These are phyloP conservation scores for Tympanopsis confertula DNA, from an alignment of 2,329 filamentous ascomycete genomes.

Conservation along the genomic window DNA sequence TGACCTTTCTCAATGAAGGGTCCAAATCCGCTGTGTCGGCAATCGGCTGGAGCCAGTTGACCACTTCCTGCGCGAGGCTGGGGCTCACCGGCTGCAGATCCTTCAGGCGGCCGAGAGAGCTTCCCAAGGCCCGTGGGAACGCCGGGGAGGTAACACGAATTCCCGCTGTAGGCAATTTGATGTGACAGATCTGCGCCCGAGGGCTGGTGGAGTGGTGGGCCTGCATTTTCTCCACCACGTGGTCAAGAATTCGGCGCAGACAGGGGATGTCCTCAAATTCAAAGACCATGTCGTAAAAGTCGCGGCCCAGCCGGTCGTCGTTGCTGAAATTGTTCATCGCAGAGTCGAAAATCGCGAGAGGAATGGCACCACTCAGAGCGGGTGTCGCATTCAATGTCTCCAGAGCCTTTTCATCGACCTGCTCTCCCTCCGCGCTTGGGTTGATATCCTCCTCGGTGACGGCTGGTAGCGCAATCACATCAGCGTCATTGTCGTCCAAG, in stretches of 20 bases:
- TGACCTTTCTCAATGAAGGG: neutral
- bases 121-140: conserved; percentile 23
- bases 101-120: neutral
- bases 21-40: neutral
- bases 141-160: conserved; percentile 33
- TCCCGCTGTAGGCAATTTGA: conserved; percentile 38
- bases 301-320: conserved; percentile 34
- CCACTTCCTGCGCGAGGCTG: neutral
- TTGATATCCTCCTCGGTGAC: conserved; percentile 51
- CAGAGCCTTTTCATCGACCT: conserved; percentile 18
- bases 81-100: neutral
- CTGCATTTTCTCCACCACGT: conserved; percentile 39
- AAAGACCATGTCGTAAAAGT: conserved; percentile 49
- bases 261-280: conserved; percentile 42
- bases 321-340: conserved; percentile 48
- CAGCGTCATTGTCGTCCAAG: conserved; percentile 33
- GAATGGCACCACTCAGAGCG: conserved; percentile 51
- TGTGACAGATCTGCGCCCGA: conserved; percentile 36
- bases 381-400: conserved; percentile 46
- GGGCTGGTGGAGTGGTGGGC: conserved; percentile 26
- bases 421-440: conserved; percentile 17
- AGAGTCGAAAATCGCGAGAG: conserved; percentile 53
- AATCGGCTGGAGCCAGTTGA: conserved; percentile 1
- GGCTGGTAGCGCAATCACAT: conserved; percentile 41
- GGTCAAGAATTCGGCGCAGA: conserved; percentile 36